A percentile compares a stretch with the other conserved stretches of the same genome.
These are phyloP conservation scores for Didymosphaeria variabile DNA, from an alignment of 2,329 filamentous ascomycete genomes.

Conservation along the genomic window DNA sequence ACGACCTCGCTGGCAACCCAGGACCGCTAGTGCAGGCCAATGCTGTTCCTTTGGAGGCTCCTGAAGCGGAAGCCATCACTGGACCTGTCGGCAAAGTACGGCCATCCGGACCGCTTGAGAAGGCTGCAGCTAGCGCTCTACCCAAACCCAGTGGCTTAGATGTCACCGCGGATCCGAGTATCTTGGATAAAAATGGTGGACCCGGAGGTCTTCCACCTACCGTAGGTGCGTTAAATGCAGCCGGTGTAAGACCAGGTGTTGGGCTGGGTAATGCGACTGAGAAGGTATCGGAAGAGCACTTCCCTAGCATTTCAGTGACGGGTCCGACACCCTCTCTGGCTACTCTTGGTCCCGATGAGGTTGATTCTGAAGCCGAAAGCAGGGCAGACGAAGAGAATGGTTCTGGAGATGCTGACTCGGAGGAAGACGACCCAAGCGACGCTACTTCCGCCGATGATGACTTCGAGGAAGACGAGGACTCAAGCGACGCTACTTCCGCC, in stretches of 20 bases:
- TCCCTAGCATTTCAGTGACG: background rate
- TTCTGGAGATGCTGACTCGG: background rate
- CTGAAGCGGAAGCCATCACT: background rate
- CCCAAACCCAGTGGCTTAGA: background rate
- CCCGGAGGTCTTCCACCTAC: background rate
- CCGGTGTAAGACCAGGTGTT: background rate
- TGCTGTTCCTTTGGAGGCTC: background rate
- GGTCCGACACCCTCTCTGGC: background rate
- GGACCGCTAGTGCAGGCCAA: background rate
- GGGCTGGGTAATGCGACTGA: background rate
- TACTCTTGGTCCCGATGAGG: background rate
- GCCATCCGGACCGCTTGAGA: background rate
- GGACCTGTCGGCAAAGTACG: slow-evolving; percentile 5
- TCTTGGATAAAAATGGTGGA: background rate
- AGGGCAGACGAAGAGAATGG: background rate
- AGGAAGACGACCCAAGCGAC: background rate
- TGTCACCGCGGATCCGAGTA: slow-evolving; percentile 7
- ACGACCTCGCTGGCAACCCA: background rate
- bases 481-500: background rate
- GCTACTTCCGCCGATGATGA: background rate
- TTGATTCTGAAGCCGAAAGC: background rate
- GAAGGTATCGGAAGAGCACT: background rate
- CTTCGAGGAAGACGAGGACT: background rate
- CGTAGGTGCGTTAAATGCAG: background rate
- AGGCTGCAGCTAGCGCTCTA: slow-evolving; percentile 22